Evolutionary conservation across 805 yeast species (phyloP), one percentile per base, ranked within the genome.

Genomic region (Cyberlindnera saturnus): DNA sequence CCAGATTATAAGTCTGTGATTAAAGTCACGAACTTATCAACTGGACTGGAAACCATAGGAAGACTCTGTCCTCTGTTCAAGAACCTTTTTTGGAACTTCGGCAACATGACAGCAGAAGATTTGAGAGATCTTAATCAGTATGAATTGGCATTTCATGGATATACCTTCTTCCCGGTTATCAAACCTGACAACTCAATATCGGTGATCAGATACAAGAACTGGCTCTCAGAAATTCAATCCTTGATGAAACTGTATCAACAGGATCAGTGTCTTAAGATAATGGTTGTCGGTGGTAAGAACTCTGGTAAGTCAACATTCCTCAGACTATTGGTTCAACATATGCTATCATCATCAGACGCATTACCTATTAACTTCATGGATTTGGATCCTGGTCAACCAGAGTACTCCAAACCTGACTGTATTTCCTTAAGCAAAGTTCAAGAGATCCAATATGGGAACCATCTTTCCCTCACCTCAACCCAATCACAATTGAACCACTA

Each of bases 311-410:
- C 96, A 1, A 82, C 95, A 0, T 70, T 85, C 37, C 60, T 79
- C 11, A 74, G 77, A 48, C 47, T 77, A 3, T 57, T 87, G 6
- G 43, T 77, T 5, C 84, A 86, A 51, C 64, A 64, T 18, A 51
- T 79, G 1, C 54, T 76, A 4, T 44, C 55, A 7, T 55, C 60
- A 4, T 32, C 41, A 2, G 36, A 50, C 1, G 50, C 53, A 3
- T 44, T 57, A 0, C 57, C 65, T 0, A 63, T 81, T 3, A 69
- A 73, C 17, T 73, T 80, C 32, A 51, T 90, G 34, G 96, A 90
- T 53, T 58, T 87, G 1, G 98, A 90, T 57, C 96, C 96, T 0
- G 96, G 95, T 1, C 96, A 89, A 57, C 79, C 95, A 0, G 95
- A 86, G 53, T 79, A 73, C 49, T 79, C 89, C 0, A 67, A 68